Percentiles rank a stretch among this genome's conserved stretches.
Conservation (phyloP, 73 alveolate genomes). For the Blepharisma japonicum region DNA sequence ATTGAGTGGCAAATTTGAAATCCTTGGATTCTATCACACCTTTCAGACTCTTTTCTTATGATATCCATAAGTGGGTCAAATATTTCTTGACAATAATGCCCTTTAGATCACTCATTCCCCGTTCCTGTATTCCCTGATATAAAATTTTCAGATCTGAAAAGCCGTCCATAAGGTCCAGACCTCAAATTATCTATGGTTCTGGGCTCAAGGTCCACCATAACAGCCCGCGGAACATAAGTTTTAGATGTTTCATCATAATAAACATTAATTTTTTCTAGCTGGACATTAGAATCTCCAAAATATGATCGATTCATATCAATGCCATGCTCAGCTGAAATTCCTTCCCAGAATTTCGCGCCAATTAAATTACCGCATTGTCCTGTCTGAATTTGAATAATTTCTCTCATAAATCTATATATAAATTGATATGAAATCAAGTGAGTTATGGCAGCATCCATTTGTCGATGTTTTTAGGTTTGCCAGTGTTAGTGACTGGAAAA, state of each 20-base stretch:
- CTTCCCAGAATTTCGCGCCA: conserved; percentile 28
- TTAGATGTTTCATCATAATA: conserved; percentile 53
- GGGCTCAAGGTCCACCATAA: conserved; percentile 73
- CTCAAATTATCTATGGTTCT: conserved; percentile 50
- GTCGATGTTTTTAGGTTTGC: conserved; percentile 68
- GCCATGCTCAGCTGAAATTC: conserved; percentile 29
- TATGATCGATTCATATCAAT: conserved; percentile 29
- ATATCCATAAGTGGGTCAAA: conserved; percentile 76
- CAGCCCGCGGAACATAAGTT: conserved; percentile 70
- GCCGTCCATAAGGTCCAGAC: conserved; percentile 32
- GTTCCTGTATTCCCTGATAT: conserved; percentile 61
- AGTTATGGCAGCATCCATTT: conserved; percentile 71
- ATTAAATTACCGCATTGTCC: conserved; percentile 42
- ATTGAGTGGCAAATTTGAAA: conserved; percentile 74
- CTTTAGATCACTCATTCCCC: conserved; percentile 98
- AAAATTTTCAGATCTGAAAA: conserved; percentile 65
- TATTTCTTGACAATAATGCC: conserved; percentile 52
- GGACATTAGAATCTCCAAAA: conserved; percentile 39
- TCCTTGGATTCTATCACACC: conserved; percentile 88
- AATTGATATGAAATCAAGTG: not conserved
- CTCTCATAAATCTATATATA: conserved; percentile 30
- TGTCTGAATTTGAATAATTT: conserved; percentile 27
- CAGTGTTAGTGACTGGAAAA: conserved; percentile 49
- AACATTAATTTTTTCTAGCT: conserved; percentile 40
- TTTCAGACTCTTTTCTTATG: conserved; percentile 87